Percentiles rank a stretch among this genome's conserved stretches.
Evolutionary conservation across 345 rosid genomes (phyloP).

Genomic region (Gossypium ekmanianum): DNA sequence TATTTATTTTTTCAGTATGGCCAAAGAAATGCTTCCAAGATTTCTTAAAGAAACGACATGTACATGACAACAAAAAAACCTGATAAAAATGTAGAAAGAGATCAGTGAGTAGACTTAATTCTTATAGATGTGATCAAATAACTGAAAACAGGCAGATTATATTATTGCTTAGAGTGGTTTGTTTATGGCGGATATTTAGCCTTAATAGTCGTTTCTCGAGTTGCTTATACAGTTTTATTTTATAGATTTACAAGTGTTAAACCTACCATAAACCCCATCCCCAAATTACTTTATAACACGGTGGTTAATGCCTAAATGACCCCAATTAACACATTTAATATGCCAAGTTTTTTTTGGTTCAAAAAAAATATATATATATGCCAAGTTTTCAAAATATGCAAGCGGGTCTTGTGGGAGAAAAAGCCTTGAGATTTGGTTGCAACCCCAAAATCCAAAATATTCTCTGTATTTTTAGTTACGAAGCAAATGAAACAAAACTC

Average conservation of each 20-base stretch:
- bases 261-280: background rate
- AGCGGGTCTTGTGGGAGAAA: conserved; percentile 28
- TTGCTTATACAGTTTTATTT: conserved; percentile 14
- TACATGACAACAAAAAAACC: conserved; percentile 14
- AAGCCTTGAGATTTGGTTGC: conserved; percentile 20
- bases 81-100: background rate
- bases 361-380: no score
- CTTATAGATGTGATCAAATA: background rate
- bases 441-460: conserved; percentile 16
- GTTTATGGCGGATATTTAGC: conserved; percentile 37
- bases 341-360: conserved; percentile 3
- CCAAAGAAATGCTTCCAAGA: background rate
- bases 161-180: conserved; percentile 27
- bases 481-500: conserved; percentile 1
- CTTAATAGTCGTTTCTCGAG: conserved; percentile 43
- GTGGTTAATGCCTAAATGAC: background rate
- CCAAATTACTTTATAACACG: background rate
- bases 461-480: background rate
- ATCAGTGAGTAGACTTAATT: background rate
- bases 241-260: background rate
- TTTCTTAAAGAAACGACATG: conserved; percentile 10
- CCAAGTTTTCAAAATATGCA: conserved; percentile 11
- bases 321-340: conserved; percentile 1
- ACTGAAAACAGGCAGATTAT: conserved; percentile 2
- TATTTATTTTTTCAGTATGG: background rate